These are phyloP conservation scores for Cytospora schulzeri DNA, from an alignment of 2,329 filamentous ascomycete genomes.

Conservation along the genomic window DNA sequence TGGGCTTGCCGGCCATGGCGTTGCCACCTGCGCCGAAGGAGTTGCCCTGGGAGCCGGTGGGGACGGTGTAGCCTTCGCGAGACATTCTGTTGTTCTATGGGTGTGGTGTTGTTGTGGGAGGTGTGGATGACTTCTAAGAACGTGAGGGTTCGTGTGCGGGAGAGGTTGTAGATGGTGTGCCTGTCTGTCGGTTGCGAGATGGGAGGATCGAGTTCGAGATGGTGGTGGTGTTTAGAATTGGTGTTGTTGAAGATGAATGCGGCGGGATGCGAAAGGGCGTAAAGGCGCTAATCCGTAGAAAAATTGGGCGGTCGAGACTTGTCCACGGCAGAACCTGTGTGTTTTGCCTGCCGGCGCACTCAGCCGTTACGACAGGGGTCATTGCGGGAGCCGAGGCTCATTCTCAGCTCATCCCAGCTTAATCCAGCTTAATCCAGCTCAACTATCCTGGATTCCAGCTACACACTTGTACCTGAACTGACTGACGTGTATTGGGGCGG, in stretches of 20 bases:
- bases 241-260: slow-evolving; percentile 6
- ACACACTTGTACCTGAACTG: neutral
- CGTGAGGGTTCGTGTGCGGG: too few relatives aligned
- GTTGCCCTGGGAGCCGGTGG: slow-evolving; percentile 53
- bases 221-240: neutral
- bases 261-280: neutral
- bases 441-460: neutral
- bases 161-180: neutral
- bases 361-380: slow-evolving; percentile 8
- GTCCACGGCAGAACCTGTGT: slow-evolving; percentile 23
- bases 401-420: too few relatives aligned
- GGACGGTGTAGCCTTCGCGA: slow-evolving; percentile 78
- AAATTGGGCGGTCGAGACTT: slow-evolving; percentile 29
- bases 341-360: slow-evolving; percentile 8
- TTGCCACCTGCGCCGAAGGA: slow-evolving; percentile 43
- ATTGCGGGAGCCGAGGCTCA: slow-evolving; percentile 23
- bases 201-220: neutral
- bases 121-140: neutral
- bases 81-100: slow-evolving; percentile 49
- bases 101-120: neutral
- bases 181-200: slow-evolving; percentile 3
- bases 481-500: slow-evolving; percentile 12
- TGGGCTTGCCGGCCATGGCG: slow-evolving; percentile 36
- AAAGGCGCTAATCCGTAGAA: slow-evolving; percentile 6
- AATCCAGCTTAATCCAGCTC: too few relatives aligned